Percentiles rank a stretch among this genome's conserved stretches.
Evolutionary conservation across 805 yeast species (phyloP).

Genomic region (Sugiyamaella chiloensis): DNA sequence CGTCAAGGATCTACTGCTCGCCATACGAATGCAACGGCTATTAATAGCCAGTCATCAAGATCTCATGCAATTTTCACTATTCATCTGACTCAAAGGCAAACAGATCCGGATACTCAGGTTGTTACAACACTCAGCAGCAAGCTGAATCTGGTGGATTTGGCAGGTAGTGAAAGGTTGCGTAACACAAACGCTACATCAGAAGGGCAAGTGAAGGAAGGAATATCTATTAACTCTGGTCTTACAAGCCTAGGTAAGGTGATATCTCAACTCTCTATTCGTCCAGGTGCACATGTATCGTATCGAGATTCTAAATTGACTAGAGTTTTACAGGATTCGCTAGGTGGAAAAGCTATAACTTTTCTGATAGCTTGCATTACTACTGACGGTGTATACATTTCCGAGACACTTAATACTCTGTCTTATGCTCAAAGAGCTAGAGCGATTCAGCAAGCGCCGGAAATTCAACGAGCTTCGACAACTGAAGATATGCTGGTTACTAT

Average conservation of each 20-base stretch:
- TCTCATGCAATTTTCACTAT: constrained; percentile 72
- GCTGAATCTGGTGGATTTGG: constrained; percentile 64
- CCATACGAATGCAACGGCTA: constrained; percentile 61
- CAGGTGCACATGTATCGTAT: constrained; percentile 43
- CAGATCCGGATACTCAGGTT: constrained; percentile 24
- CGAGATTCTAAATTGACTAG: constrained; percentile 70
- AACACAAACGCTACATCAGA: constrained; percentile 47
- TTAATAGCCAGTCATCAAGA: constrained; percentile 64
- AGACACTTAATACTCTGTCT: constrained; percentile 24
- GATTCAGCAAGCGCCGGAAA: constrained; percentile 27
- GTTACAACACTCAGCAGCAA: constrained; percentile 45
- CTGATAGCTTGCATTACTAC: constrained; percentile 80
- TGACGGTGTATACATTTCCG: constrained; percentile 23
- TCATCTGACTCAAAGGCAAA: constrained; percentile 45
- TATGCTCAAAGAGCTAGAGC: constrained; percentile 28
- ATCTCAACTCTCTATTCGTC: constrained; percentile 35
- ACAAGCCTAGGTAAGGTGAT: constrained; percentile 64
- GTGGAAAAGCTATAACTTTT: constrained; percentile 84
- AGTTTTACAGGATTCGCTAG: constrained; percentile 76
- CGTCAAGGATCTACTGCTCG: constrained; percentile 50
- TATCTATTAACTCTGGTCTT: constrained; percentile 62
- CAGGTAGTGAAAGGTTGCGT: constrained; percentile 62
- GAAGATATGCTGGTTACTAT: constrained; percentile 20
- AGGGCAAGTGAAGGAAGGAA: constrained; percentile 57
- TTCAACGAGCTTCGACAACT: constrained; percentile 17